phyloP scores from a whole-genome alignment of 345 rosid genomes.

The Eucalyptus cloeziana region DNA sequence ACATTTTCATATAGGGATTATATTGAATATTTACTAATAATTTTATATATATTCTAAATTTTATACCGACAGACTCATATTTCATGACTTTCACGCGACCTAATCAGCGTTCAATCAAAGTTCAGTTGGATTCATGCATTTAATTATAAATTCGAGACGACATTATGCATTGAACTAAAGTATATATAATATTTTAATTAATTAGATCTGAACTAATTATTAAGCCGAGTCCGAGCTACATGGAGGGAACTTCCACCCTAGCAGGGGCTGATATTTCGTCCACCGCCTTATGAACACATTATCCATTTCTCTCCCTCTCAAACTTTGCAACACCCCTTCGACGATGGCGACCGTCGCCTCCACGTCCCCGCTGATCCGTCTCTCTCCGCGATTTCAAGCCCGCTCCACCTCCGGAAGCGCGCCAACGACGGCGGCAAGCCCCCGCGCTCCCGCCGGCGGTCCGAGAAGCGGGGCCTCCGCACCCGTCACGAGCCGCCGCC shows the following conservation, averaged over 20 bases:
- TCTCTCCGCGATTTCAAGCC: conserved; percentile 38
- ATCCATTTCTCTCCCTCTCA: neutral
- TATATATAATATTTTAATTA: too few species aligned
- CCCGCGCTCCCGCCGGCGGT: neutral
- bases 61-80: too few species aligned
- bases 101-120: too few species aligned
- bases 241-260: too few species aligned
- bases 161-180: too few species aligned
- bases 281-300: neutral
- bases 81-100: rapidly evolving
- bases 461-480: conserved; percentile 9
- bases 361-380: neutral
- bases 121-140: too few species aligned
- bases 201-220: too few species aligned
- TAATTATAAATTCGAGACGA: too few species aligned
- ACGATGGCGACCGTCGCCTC: neutral
- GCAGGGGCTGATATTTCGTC: too few species aligned
- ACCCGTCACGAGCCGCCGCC: conserved; percentile 19
- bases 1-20: neutral
- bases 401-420: conserved; percentile 25
- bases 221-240: too few species aligned
- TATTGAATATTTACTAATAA: neutral
- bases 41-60: neutral
- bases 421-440: neutral
- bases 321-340: neutral